A percentile compares a stretch with the other conserved stretches of the same genome.
Evolutionary conservation across 2,329 filamentous ascomycete genomes (phyloP).

Genomic region (Clarireedia paspali): DNA sequence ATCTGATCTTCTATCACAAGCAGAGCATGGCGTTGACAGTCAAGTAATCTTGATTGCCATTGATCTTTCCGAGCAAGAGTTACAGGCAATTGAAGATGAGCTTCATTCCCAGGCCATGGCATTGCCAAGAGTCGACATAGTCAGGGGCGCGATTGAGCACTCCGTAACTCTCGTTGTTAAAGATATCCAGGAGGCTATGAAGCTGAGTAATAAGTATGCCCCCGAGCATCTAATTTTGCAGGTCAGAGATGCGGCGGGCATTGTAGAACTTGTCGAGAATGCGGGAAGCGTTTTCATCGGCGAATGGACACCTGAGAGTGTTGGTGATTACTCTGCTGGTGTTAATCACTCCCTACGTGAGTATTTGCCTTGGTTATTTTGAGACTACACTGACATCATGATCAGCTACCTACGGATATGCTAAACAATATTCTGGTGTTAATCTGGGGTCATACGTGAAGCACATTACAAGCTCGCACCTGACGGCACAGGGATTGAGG

Average conservation of each 20-base stretch:
- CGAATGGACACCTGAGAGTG: conserved; percentile 93
- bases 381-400: conserved; percentile 4
- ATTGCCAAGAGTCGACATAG: conserved; percentile 86
- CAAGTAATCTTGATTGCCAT: conserved; percentile 90
- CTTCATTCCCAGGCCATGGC: conserved; percentile 80
- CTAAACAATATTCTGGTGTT: conserved; percentile 96
- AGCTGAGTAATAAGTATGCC: conserved; percentile 85
- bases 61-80: conserved; percentile 62
- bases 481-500: conserved; percentile 75
- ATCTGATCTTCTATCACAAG: conserved; percentile 88
- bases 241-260: conserved; percentile 64
- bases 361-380: conserved; percentile 33
- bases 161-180: conserved; percentile 77
- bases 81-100: conserved; percentile 83
- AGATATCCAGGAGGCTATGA: conserved; percentile 65
- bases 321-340: conserved; percentile 95
- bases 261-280: conserved; percentile 77
- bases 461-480: conserved; percentile 90
- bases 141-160: conserved; percentile 82
- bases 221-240: conserved; percentile 96
- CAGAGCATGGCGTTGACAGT: conserved; percentile 92
- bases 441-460: conserved; percentile 95
- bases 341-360: conserved; percentile 96
- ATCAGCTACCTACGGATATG: conserved; percentile 90
- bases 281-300: conserved; percentile 95